phyloP scores from a whole-genome alignment of 805 yeast species.

The Spathaspora passalidarum region DNA sequence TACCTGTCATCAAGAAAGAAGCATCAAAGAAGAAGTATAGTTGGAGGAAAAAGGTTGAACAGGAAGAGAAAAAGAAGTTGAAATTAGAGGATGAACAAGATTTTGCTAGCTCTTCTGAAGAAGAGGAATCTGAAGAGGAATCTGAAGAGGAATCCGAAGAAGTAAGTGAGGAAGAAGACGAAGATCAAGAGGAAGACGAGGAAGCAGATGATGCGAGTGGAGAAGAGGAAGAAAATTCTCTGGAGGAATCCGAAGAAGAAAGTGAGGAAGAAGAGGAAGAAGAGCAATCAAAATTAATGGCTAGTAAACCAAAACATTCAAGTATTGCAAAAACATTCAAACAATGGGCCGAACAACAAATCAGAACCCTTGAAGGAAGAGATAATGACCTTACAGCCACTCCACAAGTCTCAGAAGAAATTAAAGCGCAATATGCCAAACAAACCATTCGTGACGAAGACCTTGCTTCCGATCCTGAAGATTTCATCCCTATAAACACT shows the following conservation, averaged over 20 bases:
- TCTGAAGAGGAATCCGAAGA: slow-evolving; percentile 15
- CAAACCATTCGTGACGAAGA: slow-evolving; percentile 69
- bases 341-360: slow-evolving; percentile 82
- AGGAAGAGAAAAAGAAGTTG: slow-evolving; percentile 34
- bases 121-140: slow-evolving; percentile 19
- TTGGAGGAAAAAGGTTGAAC: slow-evolving; percentile 54
- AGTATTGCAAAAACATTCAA: slow-evolving; percentile 57
- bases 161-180: slow-evolving; percentile 13
- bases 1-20: slow-evolving; percentile 43
- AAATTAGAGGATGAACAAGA: slow-evolving; percentile 61
- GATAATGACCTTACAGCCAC: slow-evolving; percentile 30
- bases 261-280: slow-evolving; percentile 26
- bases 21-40: slow-evolving; percentile 54
- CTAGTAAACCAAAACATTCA: slow-evolving; percentile 44
- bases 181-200: slow-evolving; percentile 18
- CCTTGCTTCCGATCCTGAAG: slow-evolving; percentile 61
- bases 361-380: slow-evolving; percentile 61
- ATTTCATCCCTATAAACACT: slow-evolving; percentile 56
- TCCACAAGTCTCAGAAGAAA: slow-evolving; percentile 45
- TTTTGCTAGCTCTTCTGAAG: slow-evolving; percentile 42
- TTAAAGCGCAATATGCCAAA: slow-evolving; percentile 42
- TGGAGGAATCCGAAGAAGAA: slow-evolving; percentile 26
- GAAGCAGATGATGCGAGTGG: slow-evolving; percentile 19
- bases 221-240: slow-evolving; percentile 27
- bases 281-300: slow-evolving; percentile 30